Percentiles rank a stretch among this genome's conserved stretches.
Evolutionary conservation across 2,329 filamentous ascomycete species (phyloP).

Genomic region (Colletotrichum zoysiae): DNA sequence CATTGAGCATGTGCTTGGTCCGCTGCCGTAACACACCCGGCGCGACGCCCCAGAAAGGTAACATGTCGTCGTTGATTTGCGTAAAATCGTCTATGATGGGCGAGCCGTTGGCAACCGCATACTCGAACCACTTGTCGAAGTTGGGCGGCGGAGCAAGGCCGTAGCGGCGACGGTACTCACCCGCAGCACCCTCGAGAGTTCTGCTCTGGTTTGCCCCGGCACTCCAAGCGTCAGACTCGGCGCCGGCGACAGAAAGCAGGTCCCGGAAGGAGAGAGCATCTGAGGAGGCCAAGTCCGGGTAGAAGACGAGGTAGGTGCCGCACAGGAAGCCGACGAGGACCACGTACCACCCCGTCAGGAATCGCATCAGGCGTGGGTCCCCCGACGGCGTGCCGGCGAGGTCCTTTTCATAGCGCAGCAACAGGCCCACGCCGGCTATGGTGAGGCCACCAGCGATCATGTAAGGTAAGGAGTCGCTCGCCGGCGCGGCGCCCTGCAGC

Average conservation of each 20-base stretch:
- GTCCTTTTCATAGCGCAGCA: slow-evolving; percentile 37
- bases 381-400: slow-evolving; percentile 12
- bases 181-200: slow-evolving; percentile 50
- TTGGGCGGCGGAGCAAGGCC: slow-evolving; percentile 78
- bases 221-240: slow-evolving; percentile 41
- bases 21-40: slow-evolving; percentile 74
- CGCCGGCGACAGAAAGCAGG: slow-evolving; percentile 29
- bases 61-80: slow-evolving; percentile 77
- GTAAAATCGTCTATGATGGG: slow-evolving; percentile 82
- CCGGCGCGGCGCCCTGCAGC: slow-evolving; percentile 18
- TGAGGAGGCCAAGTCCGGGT: slow-evolving; percentile 17
- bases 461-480: slow-evolving; percentile 26
- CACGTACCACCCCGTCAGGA: slow-evolving; percentile 38
- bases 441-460: slow-evolving; percentile 17
- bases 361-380: slow-evolving; percentile 23
- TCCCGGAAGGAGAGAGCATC: slow-evolving; percentile 28
- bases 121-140: slow-evolving; percentile 86
- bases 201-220: slow-evolving; percentile 43
- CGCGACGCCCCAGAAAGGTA: slow-evolving; percentile 81
- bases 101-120: slow-evolving; percentile 73
- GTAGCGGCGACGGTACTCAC: slow-evolving; percentile 59
- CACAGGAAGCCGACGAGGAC: slow-evolving; percentile 35
- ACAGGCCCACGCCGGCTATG: slow-evolving; percentile 40
- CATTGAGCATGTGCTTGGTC: slow-evolving; percentile 49
- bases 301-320: slow-evolving; percentile 37